Conservation (phyloP, 2,329 filamentous ascomycete genomes). For the Colletotrichum nymphaeae region DNA sequence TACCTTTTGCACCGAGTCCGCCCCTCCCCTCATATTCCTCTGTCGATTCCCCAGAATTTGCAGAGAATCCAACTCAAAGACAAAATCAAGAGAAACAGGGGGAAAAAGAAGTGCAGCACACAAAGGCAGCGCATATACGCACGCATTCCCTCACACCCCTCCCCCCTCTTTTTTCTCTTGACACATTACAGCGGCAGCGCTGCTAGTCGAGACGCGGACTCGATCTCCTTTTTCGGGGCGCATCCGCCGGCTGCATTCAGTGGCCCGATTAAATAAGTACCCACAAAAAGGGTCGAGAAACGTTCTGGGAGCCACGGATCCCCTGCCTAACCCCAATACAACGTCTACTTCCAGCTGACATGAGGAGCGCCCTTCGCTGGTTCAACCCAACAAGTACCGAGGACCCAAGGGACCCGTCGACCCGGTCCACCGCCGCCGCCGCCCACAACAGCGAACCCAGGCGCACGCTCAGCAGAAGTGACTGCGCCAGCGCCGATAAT, state of each 20-base stretch:
- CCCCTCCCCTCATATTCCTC: not conserved
- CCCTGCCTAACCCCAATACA: slow-evolving; percentile 35
- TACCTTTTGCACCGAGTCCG: not conserved
- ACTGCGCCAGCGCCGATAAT: slow-evolving; percentile 44
- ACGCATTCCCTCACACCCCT: not conserved
- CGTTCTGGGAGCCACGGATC: slow-evolving; percentile 35
- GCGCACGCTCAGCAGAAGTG: slow-evolving; percentile 30
- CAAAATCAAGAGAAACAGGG: not conserved
- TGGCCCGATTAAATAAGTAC: slow-evolving; percentile 37
- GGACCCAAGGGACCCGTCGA: slow-evolving; percentile 38
- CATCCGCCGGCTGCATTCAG: slow-evolving; percentile 34
- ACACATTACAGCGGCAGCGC: slow-evolving; percentile 18
- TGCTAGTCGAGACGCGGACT: slow-evolving; percentile 34
- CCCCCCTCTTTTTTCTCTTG: not conserved
- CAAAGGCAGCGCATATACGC: not conserved
- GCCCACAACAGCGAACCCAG: slow-evolving; percentile 34
- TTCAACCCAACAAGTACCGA: slow-evolving; percentile 39
- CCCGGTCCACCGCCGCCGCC: slow-evolving; percentile 38
- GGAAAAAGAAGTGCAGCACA: not conserved
- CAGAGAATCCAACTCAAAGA: not conserved
- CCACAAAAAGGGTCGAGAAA: slow-evolving; percentile 37
- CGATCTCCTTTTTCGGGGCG: slow-evolving; percentile 36
- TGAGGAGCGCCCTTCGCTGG: slow-evolving; percentile 39
- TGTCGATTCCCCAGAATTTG: not conserved
- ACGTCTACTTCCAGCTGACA: slow-evolving; percentile 36